Base-by-base conservation (phyloP, 2,329 filamentous ascomycete species). In the Beauveria sp. region DNA sequence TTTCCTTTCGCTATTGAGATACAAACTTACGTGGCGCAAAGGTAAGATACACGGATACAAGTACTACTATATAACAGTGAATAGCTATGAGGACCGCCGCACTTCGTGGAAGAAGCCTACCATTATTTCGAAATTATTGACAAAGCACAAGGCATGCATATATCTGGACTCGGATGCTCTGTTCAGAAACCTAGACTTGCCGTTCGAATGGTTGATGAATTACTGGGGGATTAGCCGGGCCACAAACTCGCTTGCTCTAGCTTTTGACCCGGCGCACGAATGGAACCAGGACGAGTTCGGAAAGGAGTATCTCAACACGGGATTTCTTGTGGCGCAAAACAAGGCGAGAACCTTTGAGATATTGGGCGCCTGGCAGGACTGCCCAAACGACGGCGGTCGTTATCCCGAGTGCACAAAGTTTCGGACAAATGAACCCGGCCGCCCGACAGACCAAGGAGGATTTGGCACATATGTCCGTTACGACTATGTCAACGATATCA, bases 301-400 rank as follows among this genome's bases (percentile, higher is more conserved):
- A 63, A 75, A 73, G 60, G 66, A 72, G 65, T 79, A 76, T 73
- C 73, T 77, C 66, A 83, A 83, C 72, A 80, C 80, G 1, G 80
- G 80, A 20, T 82, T 83, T 72, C 80, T 83, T 68, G 71, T 83
- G 45, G 76, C 80, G 3, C 80, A 83, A 70, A 80, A 81, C 69
- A 79, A 79, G 66, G 68, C 74, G 18, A 75, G 75, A 64, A 80
- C 79, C 0, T 76, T 76, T 64, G 72, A 78, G 38, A 79, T 83
- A 42, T 72, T 83, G 45, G 74, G 78, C 63, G 78, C 77, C 50
- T 83, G 80, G 80, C 72, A 73, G 40, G 69, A 69, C 54, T 79
- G 77, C 65, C 72, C 77, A 28, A 69, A 76, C 49, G 75, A 78
- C 10, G 67, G 69, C 50, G 72, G 72, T 65, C 73, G 71, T 64